Evolutionary conservation across 2,329 filamentous ascomycete genomes (phyloP), one percentile per base, ranked within the genome.

Genomic region (Tolypocladium album): DNA sequence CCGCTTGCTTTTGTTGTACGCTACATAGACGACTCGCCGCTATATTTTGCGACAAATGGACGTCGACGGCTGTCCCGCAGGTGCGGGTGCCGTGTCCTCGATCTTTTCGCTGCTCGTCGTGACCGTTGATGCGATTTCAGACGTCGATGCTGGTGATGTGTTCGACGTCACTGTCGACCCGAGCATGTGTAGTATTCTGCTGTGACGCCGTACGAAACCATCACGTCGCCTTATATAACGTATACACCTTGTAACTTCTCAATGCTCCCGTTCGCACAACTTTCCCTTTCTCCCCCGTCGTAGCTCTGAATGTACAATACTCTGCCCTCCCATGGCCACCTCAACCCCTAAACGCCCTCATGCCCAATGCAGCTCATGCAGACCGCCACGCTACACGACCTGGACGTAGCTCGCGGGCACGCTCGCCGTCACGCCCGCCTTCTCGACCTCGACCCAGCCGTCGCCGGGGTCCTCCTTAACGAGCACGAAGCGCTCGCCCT

Each of bases 391-490:
- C 74, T 78, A 88, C 57, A 90, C 84, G 68, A 88, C 83, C 74
- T 92, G 88, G 61, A 97, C 84, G 77, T 97, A 99, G 73, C 91
- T 96, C 43, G 92, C 92, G 55, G 94, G 94, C 59, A 99, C 94
- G 72, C 92, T 96, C 70, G 87, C 92, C 56, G 87, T 90, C 47
- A 86, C 79, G 1, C 92, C 92, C 22, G 90, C 92, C 74, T 90
- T 92, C 77, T 97, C 94, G 22, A 99, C 94, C 76, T 97, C 94
- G 36, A 88, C 90, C 94, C 94, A 99, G 0, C 94, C 94, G 76
- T 97, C 94, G 1, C 94, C 94, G 0, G 87, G 83, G 70, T 97
- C 93, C 60, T 90, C 87, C 68, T 87, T 92, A 62, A 97, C 86
- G 39, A 99, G 79, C 45, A 99, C 92, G 68, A 99, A 95, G 58